These are phyloP conservation scores for Nicotiana undulata DNA, from an alignment of 257 asterid genomes.

Conservation along the genomic window DNA sequence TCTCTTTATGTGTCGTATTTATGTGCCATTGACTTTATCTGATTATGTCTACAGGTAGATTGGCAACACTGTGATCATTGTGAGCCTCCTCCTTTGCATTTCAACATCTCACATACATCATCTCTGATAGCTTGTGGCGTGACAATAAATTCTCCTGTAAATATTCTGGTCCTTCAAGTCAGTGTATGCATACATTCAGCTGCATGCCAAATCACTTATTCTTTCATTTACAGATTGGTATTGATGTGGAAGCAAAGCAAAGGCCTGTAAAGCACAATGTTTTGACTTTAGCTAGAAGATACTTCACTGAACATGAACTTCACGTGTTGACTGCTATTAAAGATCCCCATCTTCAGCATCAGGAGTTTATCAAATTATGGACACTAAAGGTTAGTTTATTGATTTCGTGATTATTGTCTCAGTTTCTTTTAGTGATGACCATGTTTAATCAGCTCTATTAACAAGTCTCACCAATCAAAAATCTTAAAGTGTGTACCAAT, in stretches of 20 bases:
- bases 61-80: slow-evolving; percentile 44
- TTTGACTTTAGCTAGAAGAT: slow-evolving; percentile 64
- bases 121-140: slow-evolving; percentile 88
- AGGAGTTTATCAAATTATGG: slow-evolving; percentile 83
- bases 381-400: slow-evolving; percentile 66
- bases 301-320: slow-evolving; percentile 54
- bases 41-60: slow-evolving; percentile 42
- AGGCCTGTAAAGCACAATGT: slow-evolving; percentile 47
- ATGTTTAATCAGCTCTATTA: background rate
- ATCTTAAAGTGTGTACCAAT: background rate
- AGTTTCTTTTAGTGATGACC: background rate
- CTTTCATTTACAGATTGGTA: slow-evolving; percentile 54
- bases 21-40: background rate
- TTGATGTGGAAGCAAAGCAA: slow-evolving; percentile 77
- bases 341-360: slow-evolving; percentile 60
- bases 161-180: slow-evolving; percentile 18
- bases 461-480: background rate
- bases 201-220: background rate
- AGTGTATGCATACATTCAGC: background rate
- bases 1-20: background rate
- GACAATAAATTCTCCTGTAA: slow-evolving; percentile 54
- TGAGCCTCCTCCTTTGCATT: slow-evolving; percentile 54
- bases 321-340: slow-evolving; percentile 41
- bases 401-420: background rate
- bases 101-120: slow-evolving; percentile 82